Evolutionary conservation across 768 basidiomycete species (phyloP).

Genomic region (Flagelloscypha sp.): DNA sequence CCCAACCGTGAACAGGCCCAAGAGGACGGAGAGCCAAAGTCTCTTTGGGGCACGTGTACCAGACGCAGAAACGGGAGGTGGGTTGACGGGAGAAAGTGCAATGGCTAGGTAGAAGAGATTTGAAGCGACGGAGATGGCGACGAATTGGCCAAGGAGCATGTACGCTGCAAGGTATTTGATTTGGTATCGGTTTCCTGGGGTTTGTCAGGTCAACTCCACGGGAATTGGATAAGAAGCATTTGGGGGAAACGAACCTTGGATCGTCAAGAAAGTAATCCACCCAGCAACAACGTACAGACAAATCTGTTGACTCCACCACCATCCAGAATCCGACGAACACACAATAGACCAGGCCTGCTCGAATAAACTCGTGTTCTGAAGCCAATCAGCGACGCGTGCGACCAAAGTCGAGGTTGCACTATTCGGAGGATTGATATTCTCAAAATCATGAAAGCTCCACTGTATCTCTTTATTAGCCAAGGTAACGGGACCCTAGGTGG

Average conservation of each 20-base stretch:
- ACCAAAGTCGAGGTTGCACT: constrained; percentile 7
- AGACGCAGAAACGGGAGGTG: too few relatives aligned
- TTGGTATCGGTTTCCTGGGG: constrained; percentile 25
- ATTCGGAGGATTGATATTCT: constrained; percentile 11
- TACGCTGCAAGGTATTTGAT: constrained; percentile 55
- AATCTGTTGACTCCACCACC: constrained; percentile 68
- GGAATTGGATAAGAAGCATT: background rate
- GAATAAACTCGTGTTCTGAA: constrained; percentile 46
- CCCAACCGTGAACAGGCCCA: constrained; percentile 37
- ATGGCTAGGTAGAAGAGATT: constrained; percentile 55
- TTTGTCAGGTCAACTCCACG: background rate
- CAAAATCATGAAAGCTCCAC: constrained; percentile 51
- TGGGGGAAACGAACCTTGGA: constrained; percentile 34
- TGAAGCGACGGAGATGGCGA: constrained; percentile 60
- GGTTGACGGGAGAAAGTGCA: constrained; percentile 24
- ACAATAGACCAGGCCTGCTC: constrained; percentile 47
- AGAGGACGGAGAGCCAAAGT: constrained; percentile 34
- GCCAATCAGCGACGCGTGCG: constrained; percentile 42
- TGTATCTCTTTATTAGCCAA: constrained; percentile 12
- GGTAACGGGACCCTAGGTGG: background rate
- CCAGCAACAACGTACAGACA: constrained; percentile 51
- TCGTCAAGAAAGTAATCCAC: constrained; percentile 44
- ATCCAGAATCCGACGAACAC: constrained; percentile 34
- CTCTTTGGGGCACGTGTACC: constrained; percentile 15
- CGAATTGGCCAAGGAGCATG: constrained; percentile 66